Base-by-base conservation (phyloP, 371 early-diverging fungal species). In the Batkoa obscura region DNA sequence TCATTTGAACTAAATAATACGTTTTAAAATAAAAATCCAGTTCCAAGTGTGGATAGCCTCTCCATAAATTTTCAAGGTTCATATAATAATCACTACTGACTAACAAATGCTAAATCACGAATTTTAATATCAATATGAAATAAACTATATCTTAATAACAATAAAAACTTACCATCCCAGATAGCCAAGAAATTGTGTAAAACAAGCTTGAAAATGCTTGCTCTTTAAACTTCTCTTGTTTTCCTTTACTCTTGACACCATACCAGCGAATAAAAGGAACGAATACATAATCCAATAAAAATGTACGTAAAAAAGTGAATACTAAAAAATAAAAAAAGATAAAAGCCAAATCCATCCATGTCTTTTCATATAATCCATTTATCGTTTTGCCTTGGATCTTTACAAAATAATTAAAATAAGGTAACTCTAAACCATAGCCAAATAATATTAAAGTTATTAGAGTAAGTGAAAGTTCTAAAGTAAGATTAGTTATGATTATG, bases 1-100 rank as follows among this genome's bases (percentile, higher is more conserved):
- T 79, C n/a, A 78, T 64, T 59, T 87, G 83, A 59, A 77, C 69
- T 55, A 88, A 66, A 61, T 89, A 90, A 64, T 81, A 90, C 62
- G 71, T 68, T 61, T 90, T 87, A 9, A 51, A 33, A 1, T 8
- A 10, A 1, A 33, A 30, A 13, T 6, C 17, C 2, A 58, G 6
- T 3, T 41, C 9, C 9, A 32, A 6, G 43, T 42, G 33, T 4
- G 58, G 58, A 43, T 58, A 58, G 34, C 43, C 58, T 9, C 17
- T 17, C 51, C 58, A 51, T 15, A 58, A 30, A 17, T 50, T 17
- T 30, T 31, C 30, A 5, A 34, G n/a, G 37, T 51, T 34, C 3
- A 50, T 43, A 23, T 34, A 50, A 34, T 58, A 51, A 17, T 37
- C 33, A 34, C 23, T 42, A 12, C 52, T 17, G 46, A 17, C 30